Base-by-base conservation (phyloP, 768 basidiomycete genomes). In the Tylopilus subfusipes region DNA sequence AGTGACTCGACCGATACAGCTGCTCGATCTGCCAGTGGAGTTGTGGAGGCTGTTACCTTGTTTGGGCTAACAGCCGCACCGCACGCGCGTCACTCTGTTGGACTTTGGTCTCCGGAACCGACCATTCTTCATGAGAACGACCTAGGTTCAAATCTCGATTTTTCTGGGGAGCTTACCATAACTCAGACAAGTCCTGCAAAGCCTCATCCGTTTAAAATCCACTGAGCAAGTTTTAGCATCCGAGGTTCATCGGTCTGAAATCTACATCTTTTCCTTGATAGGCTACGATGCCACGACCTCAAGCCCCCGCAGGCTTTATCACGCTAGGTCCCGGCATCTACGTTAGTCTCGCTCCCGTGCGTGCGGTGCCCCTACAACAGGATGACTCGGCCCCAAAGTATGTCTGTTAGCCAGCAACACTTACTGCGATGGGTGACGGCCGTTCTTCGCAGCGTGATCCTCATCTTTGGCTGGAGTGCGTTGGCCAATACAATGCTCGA, bases 401-500 rank as follows among this genome's bases (percentile, higher is more conserved):
- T 16, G 68, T 56, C 29, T 31, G 10, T 43, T 38, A 18, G 3
- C 6, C 19, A 19, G 2, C 10, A 19, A 38, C n/a, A 19, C n/a
- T n/a, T 19, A 9, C 7, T 19, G 18, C 10, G 3, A 11, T 8
- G 30, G 10, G 30, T 38, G n/a, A 66, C 38, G 9, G 4, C 50
- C 4, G 0, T 11, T 40, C 40, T 40, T 21, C 19, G 10, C 43
- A 68, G 67, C 12, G 56, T 70, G 10, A 70, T 68, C 42, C 62
- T 68, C 16, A 60, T 68, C 16, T 68, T 68, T 19, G 68, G 67
- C 22, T 68, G 68, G 67, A 64, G 67, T 68, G 38, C 27, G 67
- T 57, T 19, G 22, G 18, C 27, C 13, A 7, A 24, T 21, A 16
- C 14, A 16, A 30, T n/a, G 7, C n/a, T 4, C 10, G n/a, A 43